Evolutionary conservation across 2,329 filamentous ascomycete genomes (phyloP).

Genomic region (Periconia digitata): DNA sequence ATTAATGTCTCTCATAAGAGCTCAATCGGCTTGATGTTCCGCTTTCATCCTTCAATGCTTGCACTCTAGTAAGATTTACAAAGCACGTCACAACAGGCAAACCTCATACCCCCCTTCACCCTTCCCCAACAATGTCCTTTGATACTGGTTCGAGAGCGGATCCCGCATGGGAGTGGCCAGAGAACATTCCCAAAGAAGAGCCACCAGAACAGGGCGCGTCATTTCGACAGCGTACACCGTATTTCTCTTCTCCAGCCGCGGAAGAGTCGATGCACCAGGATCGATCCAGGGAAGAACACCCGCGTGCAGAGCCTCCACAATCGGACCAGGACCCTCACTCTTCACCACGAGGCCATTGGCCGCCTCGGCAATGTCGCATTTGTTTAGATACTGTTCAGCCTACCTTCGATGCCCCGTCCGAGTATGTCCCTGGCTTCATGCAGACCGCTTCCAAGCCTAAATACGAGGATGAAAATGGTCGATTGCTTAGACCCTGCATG

Average conservation of each 20-base stretch:
- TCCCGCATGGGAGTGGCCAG: conserved; percentile 52
- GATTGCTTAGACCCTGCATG: conserved; percentile 84
- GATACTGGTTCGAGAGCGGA: conserved; percentile 42
- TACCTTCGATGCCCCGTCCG: conserved; percentile 58
- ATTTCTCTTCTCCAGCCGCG: conserved; percentile 15
- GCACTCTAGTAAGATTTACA: conserved; percentile 23
- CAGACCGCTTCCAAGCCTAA: conserved; percentile 59
- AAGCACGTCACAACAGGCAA: conserved; percentile 5
- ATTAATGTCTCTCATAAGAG: conserved; percentile 12
- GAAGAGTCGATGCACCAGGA: conserved; percentile 13
- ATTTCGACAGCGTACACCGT: conserved; percentile 16
- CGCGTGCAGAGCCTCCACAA: background rate
- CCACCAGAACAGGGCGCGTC: conserved; percentile 19
- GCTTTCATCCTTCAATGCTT: conserved; percentile 16
- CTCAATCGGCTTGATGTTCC: conserved; percentile 2
- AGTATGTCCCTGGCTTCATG: conserved; percentile 59
- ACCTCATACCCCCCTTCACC: background rate
- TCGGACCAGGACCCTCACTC: conserved; percentile 15
- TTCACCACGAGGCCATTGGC: conserved; percentile 55
- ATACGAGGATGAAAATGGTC: conserved; percentile 75
- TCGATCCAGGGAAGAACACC: background rate
- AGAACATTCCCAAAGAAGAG: conserved; percentile 44
- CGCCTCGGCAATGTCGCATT: conserved; percentile 80
- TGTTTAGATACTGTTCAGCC: conserved; percentile 74
- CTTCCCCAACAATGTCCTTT: conserved; percentile 41